Conservation (phyloP, 192 early-diverging fungal species). For the Coemansia umbellata region DNA sequence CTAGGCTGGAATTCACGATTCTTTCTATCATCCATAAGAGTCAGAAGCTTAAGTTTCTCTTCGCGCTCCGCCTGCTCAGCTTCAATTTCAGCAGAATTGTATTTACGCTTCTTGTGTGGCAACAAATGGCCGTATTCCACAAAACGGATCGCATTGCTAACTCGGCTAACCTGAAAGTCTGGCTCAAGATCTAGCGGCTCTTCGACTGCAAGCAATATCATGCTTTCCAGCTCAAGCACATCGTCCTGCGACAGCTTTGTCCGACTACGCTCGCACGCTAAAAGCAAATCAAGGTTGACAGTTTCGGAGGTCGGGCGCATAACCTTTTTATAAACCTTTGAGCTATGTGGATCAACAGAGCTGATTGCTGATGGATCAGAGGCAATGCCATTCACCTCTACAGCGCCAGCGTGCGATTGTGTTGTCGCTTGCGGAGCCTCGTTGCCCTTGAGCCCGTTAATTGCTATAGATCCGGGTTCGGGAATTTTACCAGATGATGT, state of each 20-base stretch:
- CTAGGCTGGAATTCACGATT: conserved; percentile 61
- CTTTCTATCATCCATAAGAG: conserved; percentile 61
- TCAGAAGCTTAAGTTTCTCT: conserved; percentile 66
- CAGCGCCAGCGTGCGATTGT: not conserved
- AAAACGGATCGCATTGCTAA: conserved; percentile 66
- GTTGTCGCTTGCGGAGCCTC: not conserved
- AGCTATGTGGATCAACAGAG: not conserved
- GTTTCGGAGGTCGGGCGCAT: conserved; percentile 49
- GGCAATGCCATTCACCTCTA: not conserved
- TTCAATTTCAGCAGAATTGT: conserved; percentile 68
- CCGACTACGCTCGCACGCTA: conserved; percentile 39
- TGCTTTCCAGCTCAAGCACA: conserved; percentile 61
- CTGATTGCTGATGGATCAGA: conserved; percentile 1
- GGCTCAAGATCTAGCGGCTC: conserved; percentile 67
- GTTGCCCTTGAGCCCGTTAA: not conserved
- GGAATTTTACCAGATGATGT: conserved; percentile 1
- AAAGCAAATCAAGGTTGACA: conserved; percentile 27
- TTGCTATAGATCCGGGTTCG: conserved; percentile 12
- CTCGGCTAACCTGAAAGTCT: conserved; percentile 61
- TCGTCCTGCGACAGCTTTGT: conserved; percentile 52
- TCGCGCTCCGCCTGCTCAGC: conserved; percentile 63
- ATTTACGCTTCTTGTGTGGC: conserved; percentile 60
- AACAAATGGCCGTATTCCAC: conserved; percentile 51
- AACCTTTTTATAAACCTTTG: conserved; percentile 34
- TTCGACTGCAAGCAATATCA: conserved; percentile 63